phyloP scores from a whole-genome alignment of 305 asterid genomes.

The Fraxinus platypoda region DNA sequence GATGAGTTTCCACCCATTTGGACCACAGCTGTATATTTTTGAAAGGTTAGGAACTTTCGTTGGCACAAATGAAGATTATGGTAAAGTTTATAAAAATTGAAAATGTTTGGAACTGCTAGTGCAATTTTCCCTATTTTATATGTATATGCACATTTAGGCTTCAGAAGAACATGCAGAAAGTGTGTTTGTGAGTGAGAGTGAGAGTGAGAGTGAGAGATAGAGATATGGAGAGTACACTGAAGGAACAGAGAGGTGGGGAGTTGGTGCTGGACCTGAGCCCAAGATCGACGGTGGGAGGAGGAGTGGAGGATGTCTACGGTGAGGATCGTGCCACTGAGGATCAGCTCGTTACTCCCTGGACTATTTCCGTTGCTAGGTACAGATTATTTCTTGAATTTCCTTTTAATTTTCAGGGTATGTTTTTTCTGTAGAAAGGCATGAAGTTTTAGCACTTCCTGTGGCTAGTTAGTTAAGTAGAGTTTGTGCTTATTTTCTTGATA shows the following conservation, averaged over 20 bases:
- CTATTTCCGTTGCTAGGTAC: slow-evolving; percentile 62
- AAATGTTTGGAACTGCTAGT: no score
- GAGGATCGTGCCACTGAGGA: slow-evolving; percentile 84
- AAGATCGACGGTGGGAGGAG: slow-evolving; percentile 70
- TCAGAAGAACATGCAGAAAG: neutral
- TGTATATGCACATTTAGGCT: neutral
- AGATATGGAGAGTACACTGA: slow-evolving; percentile 65
- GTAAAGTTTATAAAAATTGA: no score
- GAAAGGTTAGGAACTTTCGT: no score
- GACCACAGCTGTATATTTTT: no score
- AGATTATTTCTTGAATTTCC: neutral
- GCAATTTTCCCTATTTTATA: neutral
- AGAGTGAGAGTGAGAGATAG: neutral
- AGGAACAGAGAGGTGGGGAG: slow-evolving; percentile 68
- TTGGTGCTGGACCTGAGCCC: slow-evolving; percentile 71
- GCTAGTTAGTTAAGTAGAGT: neutral
- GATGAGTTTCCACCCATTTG: no score
- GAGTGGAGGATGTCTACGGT: slow-evolving; percentile 80
- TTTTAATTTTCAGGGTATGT: neutral
- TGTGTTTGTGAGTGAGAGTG: neutral
- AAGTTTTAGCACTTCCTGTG: neutral
- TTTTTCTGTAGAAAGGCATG: neutral
- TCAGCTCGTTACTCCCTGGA: slow-evolving; percentile 77
- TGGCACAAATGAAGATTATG: no score
- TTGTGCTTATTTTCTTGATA: neutral